Base-by-base conservation (phyloP, 106 monocot genomes). In the Alisma plantagoaquatica region DNA sequence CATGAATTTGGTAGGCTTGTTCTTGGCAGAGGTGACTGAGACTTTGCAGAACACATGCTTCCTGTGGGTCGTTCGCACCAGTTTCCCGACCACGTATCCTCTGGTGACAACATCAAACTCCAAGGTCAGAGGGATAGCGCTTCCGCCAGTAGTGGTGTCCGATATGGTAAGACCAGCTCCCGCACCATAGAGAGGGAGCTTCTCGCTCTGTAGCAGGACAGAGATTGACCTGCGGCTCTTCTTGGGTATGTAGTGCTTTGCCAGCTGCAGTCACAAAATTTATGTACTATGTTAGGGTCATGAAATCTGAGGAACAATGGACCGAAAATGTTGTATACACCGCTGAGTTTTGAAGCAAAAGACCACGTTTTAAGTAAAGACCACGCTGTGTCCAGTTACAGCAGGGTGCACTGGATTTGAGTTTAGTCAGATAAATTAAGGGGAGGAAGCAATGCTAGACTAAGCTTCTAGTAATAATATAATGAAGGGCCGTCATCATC, bases 161-260 rank as follows among this genome's bases (percentile, higher is more conserved):
- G 89, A 60, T 0, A 85, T 48, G 24, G 71, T 43, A 44, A 98
- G 31, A 11, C 84, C 73, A 25, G 84, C 84, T 3, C 96, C 82
- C 1, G 89, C 89, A 0, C 96, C 96, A 43, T 98, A 98, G 14
- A 98, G 71, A 22, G 96, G 96, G 29, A 82, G 76, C 65, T 98
- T 98, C 7, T 78, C 78, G 33, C 89, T 89, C 51, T 69, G 64
- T 5, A 98, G 20, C 18, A 85, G 16, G 7, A 82, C 57, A 19
- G 81, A 63, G 2, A 71, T 66, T 21, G 52, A 66, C 33, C 68
- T 66, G 23, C 61, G 78, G 63, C 96, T 98, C 55, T 76, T 89
- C 61, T 81, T 76, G 2, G 89, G 89, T 31, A 81, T 84, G 51
- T 89, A 90, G 48, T 81, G 85, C 62, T 76, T 81, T 46, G 73